These are phyloP conservation scores for Lithospermum erythrorhizon DNA, from an alignment of 257 asterid genomes.

Conservation along the genomic window DNA sequence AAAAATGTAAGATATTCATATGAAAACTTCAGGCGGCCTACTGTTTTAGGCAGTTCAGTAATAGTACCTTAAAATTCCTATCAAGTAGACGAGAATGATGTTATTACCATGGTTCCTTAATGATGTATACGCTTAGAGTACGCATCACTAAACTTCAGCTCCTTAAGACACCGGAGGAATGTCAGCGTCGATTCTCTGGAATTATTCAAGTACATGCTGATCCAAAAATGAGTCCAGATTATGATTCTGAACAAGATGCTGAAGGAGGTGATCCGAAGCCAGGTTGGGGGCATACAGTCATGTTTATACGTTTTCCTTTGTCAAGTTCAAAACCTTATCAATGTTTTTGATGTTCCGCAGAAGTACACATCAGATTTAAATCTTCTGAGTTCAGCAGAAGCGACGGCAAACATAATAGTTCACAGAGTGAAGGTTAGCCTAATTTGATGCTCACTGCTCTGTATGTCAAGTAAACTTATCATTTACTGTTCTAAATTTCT, in stretches of 20 bases:
- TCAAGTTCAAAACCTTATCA: background rate
- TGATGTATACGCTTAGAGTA: constrained; percentile 62
- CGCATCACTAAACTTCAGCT: constrained; percentile 43
- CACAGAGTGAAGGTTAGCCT: constrained; percentile 17
- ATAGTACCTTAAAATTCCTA: background rate
- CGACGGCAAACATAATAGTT: constrained; percentile 7
- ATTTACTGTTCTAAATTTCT: too few species aligned
- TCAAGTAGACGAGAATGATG: background rate
- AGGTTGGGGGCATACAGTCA: constrained; percentile 21
- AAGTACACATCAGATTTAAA: constrained; percentile 6
- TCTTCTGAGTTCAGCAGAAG: constrained; percentile 5
- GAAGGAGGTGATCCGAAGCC: constrained; percentile 23
- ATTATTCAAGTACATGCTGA: constrained; percentile 71
- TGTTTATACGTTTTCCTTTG: constrained; percentile 1
- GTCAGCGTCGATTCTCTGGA: constrained; percentile 49
- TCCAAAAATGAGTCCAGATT: constrained; percentile 65
- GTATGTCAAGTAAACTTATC: background rate
- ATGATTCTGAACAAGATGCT: constrained; percentile 59
- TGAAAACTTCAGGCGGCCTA: background rate
- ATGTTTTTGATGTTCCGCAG: constrained; percentile 11
- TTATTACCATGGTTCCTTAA: constrained; percentile 46
- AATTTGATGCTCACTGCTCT: background rate
- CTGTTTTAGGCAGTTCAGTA: background rate
- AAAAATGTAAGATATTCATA: background rate
- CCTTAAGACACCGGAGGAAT: constrained; percentile 67